These are phyloP conservation scores for Xylariaceae sp. DNA, from an alignment of 2,329 filamentous ascomycete species.

Conservation along the genomic window DNA sequence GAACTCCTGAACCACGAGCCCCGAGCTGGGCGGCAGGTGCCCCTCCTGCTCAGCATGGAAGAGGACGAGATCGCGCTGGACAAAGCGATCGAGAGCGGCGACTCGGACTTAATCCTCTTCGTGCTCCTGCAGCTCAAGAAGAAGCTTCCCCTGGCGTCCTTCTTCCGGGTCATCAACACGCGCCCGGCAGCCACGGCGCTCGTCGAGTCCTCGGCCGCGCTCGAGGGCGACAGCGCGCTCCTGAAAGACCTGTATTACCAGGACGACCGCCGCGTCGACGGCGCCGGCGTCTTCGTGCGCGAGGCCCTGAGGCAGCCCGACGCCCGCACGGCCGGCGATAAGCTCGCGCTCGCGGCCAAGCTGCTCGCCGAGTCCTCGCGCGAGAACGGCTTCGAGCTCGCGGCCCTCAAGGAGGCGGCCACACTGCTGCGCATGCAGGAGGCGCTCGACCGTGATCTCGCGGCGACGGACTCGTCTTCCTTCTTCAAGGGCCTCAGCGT, in stretches of 20 bases:
- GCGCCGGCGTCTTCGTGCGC: conserved; percentile 77
- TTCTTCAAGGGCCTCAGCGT: conserved; percentile 77
- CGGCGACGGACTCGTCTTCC: conserved; percentile 70
- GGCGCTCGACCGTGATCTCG: conserved; percentile 74
- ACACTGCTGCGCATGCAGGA: conserved; percentile 82
- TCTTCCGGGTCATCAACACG: conserved; percentile 86
- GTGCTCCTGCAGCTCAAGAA: conserved; percentile 84
- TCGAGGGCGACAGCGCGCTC: conserved; percentile 67
- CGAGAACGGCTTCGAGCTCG: conserved; percentile 68
- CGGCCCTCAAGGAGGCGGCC: conserved; percentile 71
- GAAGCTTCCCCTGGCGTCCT: conserved; percentile 81
- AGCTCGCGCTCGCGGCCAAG: conserved; percentile 80
- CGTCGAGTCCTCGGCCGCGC: conserved; percentile 73
- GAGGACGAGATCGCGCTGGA: conserved; percentile 92
- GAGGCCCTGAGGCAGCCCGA: conserved; percentile 75
- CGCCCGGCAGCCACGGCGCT: conserved; percentile 82
- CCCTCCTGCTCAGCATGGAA: conserved; percentile 87
- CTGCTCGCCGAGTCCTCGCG: conserved; percentile 78
- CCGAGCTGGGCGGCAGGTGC: conserved; percentile 91
- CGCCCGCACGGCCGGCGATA: conserved; percentile 68
- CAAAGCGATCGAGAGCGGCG: conserved; percentile 92
- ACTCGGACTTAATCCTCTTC: conserved; percentile 86
- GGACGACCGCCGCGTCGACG: conserved; percentile 84
- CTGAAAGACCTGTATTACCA: conserved; percentile 97
- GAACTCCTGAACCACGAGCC: conserved; percentile 90